Evolutionary conservation across 169 alveolate species (phyloP).

Genomic region (Plasmodium relictum): DNA sequence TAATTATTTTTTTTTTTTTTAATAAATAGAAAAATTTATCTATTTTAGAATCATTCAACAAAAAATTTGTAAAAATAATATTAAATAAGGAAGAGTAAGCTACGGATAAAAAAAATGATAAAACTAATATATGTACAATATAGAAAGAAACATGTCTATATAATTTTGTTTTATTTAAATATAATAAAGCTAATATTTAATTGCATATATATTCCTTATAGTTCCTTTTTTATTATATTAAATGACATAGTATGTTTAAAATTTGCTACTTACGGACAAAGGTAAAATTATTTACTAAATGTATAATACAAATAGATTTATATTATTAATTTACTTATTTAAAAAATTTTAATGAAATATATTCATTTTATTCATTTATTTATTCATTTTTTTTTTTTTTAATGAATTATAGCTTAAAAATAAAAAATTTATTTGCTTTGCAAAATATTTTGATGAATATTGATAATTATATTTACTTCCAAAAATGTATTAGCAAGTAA

Average conservation of each 20-base stretch:
- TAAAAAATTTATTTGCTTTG: slow-evolving; percentile 23
- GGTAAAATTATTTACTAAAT: slow-evolving; percentile 18
- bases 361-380: neutral
- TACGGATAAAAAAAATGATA: too few relatives aligned
- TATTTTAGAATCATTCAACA: slow-evolving; percentile 28
- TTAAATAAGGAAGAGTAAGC: slow-evolving; percentile 54
- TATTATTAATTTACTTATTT: neutral
- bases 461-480: slow-evolving; percentile 33
- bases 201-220: neutral
- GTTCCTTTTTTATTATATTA: slow-evolving; percentile 54
- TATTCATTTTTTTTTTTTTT: neutral
- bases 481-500: slow-evolving; percentile 47
- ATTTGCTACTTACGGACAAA: slow-evolving; percentile 25
- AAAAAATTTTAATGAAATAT: too few relatives aligned
- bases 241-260: slow-evolving; percentile 44
- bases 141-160: neutral
- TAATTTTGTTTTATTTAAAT: slow-evolving; percentile 2
- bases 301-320: neutral
- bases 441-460: slow-evolving; percentile 47
- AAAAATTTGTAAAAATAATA: slow-evolving; percentile 48
- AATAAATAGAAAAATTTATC: slow-evolving; percentile 41
- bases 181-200: neutral
- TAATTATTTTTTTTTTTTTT: slow-evolving; percentile 11
- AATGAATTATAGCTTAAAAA: slow-evolving; percentile 15
- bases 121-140: neutral